These are phyloP conservation scores for Yamadazyma endophytica DNA, from an alignment of 805 yeast species.

Conservation along the genomic window DNA sequence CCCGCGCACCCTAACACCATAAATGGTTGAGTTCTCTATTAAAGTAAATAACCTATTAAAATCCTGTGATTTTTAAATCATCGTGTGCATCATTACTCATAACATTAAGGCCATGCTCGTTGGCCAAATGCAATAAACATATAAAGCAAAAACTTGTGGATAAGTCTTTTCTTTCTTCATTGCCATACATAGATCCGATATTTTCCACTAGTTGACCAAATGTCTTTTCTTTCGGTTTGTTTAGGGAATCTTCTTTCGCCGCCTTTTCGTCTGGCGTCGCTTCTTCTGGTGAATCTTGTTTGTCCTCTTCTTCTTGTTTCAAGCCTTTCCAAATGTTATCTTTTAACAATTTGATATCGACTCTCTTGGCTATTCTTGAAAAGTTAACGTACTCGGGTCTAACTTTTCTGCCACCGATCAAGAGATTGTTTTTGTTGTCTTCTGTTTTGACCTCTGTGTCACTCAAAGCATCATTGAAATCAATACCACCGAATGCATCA, in stretches of 20 bases:
- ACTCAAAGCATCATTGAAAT: conserved; percentile 33
- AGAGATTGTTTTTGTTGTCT: conserved; percentile 6
- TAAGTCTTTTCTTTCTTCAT: conserved; percentile 37
- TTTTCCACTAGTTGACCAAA: conserved; percentile 32
- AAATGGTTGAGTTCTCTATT: too few relatives aligned
- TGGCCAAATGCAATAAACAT: conserved; percentile 40
- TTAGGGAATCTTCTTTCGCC: conserved; percentile 5
- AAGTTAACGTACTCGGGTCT: conserved; percentile 39
- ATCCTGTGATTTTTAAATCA: conserved; percentile 29
- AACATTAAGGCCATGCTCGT: conserved; percentile 38
- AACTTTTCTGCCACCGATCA: conserved; percentile 14
- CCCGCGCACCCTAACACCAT: conserved; percentile 1
- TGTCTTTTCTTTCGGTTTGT: conserved; percentile 30
- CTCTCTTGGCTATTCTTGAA: conserved; percentile 40
- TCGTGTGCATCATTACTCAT: conserved; percentile 27
- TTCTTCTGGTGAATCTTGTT: conserved; percentile 1
- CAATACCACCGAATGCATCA: conserved; percentile 32
- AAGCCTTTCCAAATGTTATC: conserved; percentile 39
- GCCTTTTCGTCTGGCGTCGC: conserved; percentile 2
- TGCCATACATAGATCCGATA: conserved; percentile 29
- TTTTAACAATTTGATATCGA: conserved; percentile 36
- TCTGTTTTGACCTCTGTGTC: conserved; percentile 7
- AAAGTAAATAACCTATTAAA: too few relatives aligned
- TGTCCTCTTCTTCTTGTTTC: conserved; percentile 12
- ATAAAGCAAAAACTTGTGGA: conserved; percentile 45